Evolutionary conservation across 768 basidiomycete species (phyloP).

Genomic region (Termitomyces sp.): DNA sequence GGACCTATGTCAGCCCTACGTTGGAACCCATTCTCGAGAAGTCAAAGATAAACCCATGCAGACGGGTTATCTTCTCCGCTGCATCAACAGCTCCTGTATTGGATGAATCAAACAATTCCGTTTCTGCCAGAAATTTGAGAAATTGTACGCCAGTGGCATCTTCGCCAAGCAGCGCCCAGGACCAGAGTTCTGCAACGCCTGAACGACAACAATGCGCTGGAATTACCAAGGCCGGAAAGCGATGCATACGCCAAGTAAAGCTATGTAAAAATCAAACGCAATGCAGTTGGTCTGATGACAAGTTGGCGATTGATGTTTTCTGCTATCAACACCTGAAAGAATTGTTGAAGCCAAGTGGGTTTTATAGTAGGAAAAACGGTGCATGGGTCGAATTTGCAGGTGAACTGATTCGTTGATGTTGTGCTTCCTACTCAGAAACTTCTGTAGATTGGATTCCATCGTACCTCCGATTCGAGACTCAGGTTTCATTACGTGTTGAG

Average conservation of each 20-base stretch:
- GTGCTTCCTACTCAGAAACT: not conserved
- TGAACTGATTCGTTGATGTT: conserved; percentile 18
- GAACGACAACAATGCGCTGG: conserved; percentile 59
- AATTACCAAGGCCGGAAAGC: conserved; percentile 57
- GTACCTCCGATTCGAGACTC: conserved; percentile 58
- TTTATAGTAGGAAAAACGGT: conserved; percentile 44
- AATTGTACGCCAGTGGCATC: conserved; percentile 14
- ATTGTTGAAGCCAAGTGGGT: conserved; percentile 47
- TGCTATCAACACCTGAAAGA: conserved; percentile 63
- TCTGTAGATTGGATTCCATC: conserved; percentile 63
- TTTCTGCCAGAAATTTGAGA: conserved; percentile 12
- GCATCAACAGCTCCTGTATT: conserved; percentile 16
- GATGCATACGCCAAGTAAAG: conserved; percentile 57
- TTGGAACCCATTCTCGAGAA: conserved; percentile 12
- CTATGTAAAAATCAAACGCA: conserved; percentile 20
- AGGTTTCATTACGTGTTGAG: conserved; percentile 41
- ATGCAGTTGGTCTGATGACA: conserved; percentile 18
- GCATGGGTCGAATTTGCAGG: conserved; percentile 56
- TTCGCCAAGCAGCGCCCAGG: conserved; percentile 14
- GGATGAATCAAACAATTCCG: conserved; percentile 6
- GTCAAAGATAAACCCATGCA: conserved; percentile 25
- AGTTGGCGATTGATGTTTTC: conserved; percentile 35
- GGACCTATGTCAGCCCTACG: conserved; percentile 2
- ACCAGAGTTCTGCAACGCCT: conserved; percentile 6
- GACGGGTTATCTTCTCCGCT: conserved; percentile 12